Evolutionary conservation across 116 monocot species (phyloP).

Genomic region (Phalaenopsis hybrid): DNA sequence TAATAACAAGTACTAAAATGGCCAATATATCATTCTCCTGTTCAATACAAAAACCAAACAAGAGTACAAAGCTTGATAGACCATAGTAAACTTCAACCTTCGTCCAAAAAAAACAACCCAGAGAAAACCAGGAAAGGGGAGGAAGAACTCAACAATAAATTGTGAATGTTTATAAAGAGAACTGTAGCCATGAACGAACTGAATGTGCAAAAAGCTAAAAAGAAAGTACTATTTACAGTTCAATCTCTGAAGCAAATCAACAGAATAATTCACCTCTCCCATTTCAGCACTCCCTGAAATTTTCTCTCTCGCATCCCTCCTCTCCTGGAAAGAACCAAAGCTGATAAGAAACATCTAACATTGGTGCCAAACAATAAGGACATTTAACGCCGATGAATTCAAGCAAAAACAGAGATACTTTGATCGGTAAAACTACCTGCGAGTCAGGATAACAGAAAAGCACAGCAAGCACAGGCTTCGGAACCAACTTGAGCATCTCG

Average conservation of each 20-base stretch:
- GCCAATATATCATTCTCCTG: not conserved
- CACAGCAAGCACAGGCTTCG: constrained; percentile 86
- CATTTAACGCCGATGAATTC: not conserved
- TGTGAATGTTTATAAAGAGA: not conserved
- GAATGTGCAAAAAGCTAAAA: too few species aligned
- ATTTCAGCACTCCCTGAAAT: not conserved
- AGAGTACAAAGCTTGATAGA: not conserved
- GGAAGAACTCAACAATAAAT: not conserved
- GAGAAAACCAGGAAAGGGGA: not conserved
- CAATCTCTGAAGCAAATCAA: not conserved
- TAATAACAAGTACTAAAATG: not conserved
- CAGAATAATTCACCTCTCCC: not conserved
- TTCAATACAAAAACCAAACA: not conserved
- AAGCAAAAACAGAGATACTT: not conserved
- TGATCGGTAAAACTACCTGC: constrained; percentile 23
- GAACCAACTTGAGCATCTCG: constrained; percentile 82
- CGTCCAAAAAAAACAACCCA: not conserved
- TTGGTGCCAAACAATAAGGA: not conserved
- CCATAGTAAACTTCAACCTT: not conserved
- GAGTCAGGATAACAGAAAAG: constrained; percentile 71
- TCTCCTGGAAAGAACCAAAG: constrained; percentile 26
- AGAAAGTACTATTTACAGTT: not conserved
- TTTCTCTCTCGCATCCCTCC: constrained; percentile 20
- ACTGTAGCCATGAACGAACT: not conserved
- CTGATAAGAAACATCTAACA: not conserved